Evolutionary conservation across 1,284 basidiomycete genomes (phyloP).

Genomic region (Ustanciosporium gigantosporum): DNA sequence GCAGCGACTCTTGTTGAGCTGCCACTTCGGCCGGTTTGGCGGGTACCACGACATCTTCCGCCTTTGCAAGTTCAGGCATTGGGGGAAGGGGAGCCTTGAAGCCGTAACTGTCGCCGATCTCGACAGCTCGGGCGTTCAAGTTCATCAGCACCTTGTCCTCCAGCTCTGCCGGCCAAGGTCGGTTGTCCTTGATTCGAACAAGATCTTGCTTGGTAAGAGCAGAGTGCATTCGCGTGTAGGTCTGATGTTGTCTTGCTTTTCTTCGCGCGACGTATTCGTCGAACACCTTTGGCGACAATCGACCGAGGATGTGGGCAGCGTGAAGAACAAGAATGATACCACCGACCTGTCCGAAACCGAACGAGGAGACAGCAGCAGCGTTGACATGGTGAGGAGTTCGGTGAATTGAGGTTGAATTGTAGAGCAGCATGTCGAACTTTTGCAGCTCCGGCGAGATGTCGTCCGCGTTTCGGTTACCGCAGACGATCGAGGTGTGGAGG

Average conservation of each 20-base stretch:
- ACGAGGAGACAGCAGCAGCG: constrained; percentile 72
- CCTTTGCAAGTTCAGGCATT: constrained; percentile 33
- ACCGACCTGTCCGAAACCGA: constrained; percentile 95
- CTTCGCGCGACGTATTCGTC: constrained; percentile 69
- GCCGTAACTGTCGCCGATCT: constrained; percentile 47
- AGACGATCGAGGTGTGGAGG: constrained; percentile 81
- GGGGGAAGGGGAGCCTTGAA: constrained; percentile 49
- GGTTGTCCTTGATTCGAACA: constrained; percentile 92
- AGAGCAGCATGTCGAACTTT: constrained; percentile 87
- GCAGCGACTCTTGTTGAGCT: constrained; percentile 42
- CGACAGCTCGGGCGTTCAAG: constrained; percentile 74
- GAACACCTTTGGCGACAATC: constrained; percentile 75
- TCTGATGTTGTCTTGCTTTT: constrained; percentile 46
- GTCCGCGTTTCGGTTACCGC: constrained; percentile 78
- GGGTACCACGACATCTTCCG: constrained; percentile 20
- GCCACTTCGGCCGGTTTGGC: constrained; percentile 42
- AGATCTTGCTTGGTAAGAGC: constrained; percentile 52
- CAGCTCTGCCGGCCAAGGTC: constrained; percentile 85
- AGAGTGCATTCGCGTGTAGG: constrained; percentile 56
- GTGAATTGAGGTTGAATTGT: constrained; percentile 88
- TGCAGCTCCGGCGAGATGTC: constrained; percentile 93
- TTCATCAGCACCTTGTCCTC: constrained; percentile 89
- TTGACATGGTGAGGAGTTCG: constrained; percentile 53
- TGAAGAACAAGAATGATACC: constrained; percentile 86
- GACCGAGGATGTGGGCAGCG: constrained; percentile 86